Percentiles rank a stretch among this genome's conserved stretches.
These are phyloP conservation scores for Fistulinella staudtii DNA, from an alignment of 1,284 basidiomycete species.

Conservation along the genomic window DNA sequence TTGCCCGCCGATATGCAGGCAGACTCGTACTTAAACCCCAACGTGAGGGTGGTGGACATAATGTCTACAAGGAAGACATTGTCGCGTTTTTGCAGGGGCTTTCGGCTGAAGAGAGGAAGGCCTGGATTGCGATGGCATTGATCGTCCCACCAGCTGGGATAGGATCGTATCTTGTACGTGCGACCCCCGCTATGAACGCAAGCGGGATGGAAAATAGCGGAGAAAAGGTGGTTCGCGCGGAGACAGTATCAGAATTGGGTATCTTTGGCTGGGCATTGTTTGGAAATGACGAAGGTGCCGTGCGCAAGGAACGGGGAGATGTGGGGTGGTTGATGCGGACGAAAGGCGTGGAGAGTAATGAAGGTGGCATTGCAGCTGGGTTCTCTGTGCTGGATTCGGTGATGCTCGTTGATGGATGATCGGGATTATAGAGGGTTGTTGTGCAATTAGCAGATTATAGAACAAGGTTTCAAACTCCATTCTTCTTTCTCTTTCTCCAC, in stretches of 20 bases:
- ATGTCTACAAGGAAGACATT: constrained; percentile 86
- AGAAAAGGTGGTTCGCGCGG: constrained; percentile 43
- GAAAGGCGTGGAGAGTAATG: constrained; percentile 89
- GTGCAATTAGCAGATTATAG: no score
- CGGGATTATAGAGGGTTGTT: no score
- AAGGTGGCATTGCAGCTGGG: constrained; percentile 45
- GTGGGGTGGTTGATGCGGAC: constrained; percentile 90
- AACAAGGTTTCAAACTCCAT: no score
- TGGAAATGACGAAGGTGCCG: constrained; percentile 33
- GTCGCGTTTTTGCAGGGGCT: constrained; percentile 71
- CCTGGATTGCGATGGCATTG: constrained; percentile 93
- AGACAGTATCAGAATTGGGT: constrained; percentile 89
- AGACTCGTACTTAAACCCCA: constrained; percentile 92
- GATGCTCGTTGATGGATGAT: constrained; percentile 50
- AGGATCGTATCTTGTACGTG: constrained; percentile 72
- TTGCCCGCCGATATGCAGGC: constrained; percentile 49
- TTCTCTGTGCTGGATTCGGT: constrained; percentile 85
- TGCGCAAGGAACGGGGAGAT: constrained; percentile 42
- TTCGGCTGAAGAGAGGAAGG: constrained; percentile 53
- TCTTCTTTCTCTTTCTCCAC: no score
- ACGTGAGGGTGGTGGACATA: constrained; percentile 96
- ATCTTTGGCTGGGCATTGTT: constrained; percentile 91
- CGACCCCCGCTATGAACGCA: constrained; percentile 33
- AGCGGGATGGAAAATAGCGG: constrained; percentile 15
- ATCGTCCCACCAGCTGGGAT: constrained; percentile 72